Evolutionary conservation across 2,329 filamentous ascomycete species (phyloP).

Genomic region (Paramyrothecium sp.): DNA sequence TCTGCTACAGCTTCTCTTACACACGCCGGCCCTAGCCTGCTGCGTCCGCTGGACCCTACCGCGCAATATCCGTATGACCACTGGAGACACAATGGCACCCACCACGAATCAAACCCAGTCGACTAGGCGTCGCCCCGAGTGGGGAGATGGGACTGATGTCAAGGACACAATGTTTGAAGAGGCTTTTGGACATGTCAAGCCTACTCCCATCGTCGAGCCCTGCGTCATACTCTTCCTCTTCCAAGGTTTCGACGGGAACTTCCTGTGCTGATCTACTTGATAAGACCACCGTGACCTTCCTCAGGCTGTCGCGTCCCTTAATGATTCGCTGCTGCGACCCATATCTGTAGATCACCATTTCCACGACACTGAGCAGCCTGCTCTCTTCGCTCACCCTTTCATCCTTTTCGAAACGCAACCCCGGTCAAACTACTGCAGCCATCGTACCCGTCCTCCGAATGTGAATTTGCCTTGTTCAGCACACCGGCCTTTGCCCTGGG

Average conservation of each 20-base stretch:
- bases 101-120: not conserved
- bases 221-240: not conserved
- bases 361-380: not conserved
- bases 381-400: not conserved
- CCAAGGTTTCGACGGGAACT: not conserved
- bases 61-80: not conserved
- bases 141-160: not conserved
- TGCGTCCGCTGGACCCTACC: not conserved
- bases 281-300: too few species aligned
- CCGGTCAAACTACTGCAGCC: not conserved
- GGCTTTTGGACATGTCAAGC: not conserved
- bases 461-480: not conserved
- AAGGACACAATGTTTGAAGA: not conserved
- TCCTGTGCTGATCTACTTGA: not conserved
- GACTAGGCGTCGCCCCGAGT: not conserved
- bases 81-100: not conserved
- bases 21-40: not conserved
- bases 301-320: not conserved
- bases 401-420: not conserved
- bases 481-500: not conserved
- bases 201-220: not conserved
- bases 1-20: not conserved
- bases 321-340: not conserved
- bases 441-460: not conserved
- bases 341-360: not conserved